Evolutionary conservation across 176 grass and related monocot species (phyloP).

Genomic region (Aegilops tauschii): DNA sequence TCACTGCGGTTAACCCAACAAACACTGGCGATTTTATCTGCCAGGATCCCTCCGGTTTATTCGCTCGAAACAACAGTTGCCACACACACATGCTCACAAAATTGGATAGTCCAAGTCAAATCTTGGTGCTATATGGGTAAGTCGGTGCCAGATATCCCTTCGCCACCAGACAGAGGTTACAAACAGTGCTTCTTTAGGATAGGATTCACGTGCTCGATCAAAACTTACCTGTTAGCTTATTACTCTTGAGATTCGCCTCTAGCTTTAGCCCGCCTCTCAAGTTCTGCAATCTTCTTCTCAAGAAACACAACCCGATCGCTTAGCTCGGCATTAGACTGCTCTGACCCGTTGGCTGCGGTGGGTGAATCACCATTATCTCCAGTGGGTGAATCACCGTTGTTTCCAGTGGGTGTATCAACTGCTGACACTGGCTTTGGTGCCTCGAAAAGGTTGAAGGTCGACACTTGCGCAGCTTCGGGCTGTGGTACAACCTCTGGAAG

Average conservation of each 20-base stretch:
- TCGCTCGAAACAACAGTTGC: not conserved
- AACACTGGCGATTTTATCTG: not conserved
- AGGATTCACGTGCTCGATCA: constrained; percentile 1
- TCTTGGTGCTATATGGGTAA: not conserved
- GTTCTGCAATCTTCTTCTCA: constrained; percentile 70
- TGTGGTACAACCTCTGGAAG: constrained; percentile 55
- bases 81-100: not conserved
- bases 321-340: constrained; percentile 46
- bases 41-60: constrained; percentile 19
- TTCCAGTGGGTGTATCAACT: constrained; percentile 20
- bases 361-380: not conserved
- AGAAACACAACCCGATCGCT: constrained; percentile 66
- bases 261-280: constrained; percentile 71
- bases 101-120: not conserved
- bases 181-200: not conserved
- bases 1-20: not conserved
- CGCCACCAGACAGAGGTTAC: not conserved
- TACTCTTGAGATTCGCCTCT: constrained; percentile 52
- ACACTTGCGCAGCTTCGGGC: not conserved
- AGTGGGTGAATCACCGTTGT: constrained; percentile 4
- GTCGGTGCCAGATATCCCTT: not conserved
- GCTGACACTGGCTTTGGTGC: constrained; percentile 39
- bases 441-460: constrained; percentile 39
- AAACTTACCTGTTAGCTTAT: constrained; percentile 22
- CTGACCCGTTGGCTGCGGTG: constrained; percentile 12